Conservation (phyloP, 164 flowering plant genomes). For the Echeveria elegans region DNA sequence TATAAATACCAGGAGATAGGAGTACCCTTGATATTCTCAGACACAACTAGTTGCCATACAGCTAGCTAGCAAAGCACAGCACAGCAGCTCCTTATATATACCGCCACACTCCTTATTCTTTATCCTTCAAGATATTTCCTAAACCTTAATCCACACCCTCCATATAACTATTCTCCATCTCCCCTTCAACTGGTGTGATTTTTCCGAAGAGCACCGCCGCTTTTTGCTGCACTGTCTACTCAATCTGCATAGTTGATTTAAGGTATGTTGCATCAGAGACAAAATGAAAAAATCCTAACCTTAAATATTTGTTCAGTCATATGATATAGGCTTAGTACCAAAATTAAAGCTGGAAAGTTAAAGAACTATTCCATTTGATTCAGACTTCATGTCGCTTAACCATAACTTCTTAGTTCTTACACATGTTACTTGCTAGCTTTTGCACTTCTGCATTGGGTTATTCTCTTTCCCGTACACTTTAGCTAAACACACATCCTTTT, state of each 20-base stretch:
- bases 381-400: not conserved
- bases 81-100: not conserved
- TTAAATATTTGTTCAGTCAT: not conserved
- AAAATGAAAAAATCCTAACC: not conserved
- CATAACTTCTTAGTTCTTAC: not conserved
- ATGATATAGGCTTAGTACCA: too few species aligned
- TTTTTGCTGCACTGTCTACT: not conserved
- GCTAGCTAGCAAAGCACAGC: not conserved
- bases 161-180: not conserved
- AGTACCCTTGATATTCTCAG: slow-evolving; percentile 3
- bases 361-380: too few species aligned
- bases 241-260: not conserved
- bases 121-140: slow-evolving; percentile 1
- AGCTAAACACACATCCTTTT: not conserved
- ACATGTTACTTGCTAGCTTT: not conserved
- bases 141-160: not conserved
- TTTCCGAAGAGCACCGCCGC: not conserved
- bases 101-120: slow-evolving; percentile 1
- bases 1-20: not conserved
- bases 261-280: not conserved
- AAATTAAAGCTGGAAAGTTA: not conserved
- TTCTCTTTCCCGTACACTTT: not conserved
- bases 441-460: not conserved
- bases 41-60: not conserved
- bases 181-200: not conserved